Percentiles rank a stretch among this genome's conserved stretches.
Conservation (phyloP, 2,329 filamentous ascomycete genomes). For the Penicillium hesseltinei region DNA sequence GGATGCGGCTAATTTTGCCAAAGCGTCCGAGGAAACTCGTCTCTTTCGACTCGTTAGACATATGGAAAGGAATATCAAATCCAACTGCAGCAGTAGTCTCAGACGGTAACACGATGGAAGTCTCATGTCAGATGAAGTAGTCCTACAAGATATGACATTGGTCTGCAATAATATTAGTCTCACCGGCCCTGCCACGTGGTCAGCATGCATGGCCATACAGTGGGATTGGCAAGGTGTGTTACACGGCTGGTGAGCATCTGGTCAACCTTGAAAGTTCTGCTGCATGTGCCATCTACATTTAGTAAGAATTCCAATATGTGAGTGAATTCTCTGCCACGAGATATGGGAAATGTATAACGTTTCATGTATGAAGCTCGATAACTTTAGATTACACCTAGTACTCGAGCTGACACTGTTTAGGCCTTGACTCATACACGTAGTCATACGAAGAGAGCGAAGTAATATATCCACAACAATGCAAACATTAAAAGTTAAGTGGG, state of each 20-base stretch:
- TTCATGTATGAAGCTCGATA: too few species aligned
- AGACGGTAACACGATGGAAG: background rate
- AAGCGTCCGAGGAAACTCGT: background rate
- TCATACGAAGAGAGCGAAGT: background rate
- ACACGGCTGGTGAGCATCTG: background rate
- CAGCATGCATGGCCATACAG: background rate
- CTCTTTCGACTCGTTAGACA: background rate
- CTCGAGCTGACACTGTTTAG: background rate
- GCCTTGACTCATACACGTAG: background rate
- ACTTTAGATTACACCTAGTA: background rate
- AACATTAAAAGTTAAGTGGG: background rate
- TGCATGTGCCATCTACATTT: background rate
- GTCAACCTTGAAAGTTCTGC: background rate
- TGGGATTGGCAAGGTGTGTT: background rate
- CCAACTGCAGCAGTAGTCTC: background rate
- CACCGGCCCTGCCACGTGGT: background rate
- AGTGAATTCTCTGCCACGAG: background rate
- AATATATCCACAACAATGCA: background rate
- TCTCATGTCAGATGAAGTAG: background rate
- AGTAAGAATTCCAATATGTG: background rate
- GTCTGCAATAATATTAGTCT: background rate
- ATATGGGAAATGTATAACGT: too few species aligned
- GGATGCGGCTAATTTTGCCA: background rate
- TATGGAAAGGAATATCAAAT: background rate
- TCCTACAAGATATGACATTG: background rate